Base-by-base conservation (phyloP, 1,139 yeast species). In the Yarrowia galli region DNA sequence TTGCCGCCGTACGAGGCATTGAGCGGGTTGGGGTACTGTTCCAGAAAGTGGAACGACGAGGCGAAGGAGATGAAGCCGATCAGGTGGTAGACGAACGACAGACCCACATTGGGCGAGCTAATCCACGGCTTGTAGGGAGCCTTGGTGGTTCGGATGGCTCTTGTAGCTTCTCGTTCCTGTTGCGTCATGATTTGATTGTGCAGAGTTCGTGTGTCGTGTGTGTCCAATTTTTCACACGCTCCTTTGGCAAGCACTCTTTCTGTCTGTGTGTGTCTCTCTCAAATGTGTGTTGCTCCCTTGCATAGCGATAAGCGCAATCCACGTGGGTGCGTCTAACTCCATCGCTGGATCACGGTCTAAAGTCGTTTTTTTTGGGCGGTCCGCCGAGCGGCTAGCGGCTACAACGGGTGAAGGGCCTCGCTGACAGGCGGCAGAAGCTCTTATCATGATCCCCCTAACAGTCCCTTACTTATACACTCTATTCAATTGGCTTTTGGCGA, bases 1-100 rank as follows among this genome's bases (percentile, higher is more conserved):
- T 76, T 77, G 18, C 76, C 73, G 20, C 78, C 77, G 63, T 70
- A 73, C 35, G 70, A 67, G 22, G 67, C 70, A 45, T 70, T 68
- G 48, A 70, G 56, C 42, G 66, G 66, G 56, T 61, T 61, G 56
- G 66, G 66, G 46, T 61, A 61, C 66, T 46, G 56, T 10, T 46
- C 66, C 25, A 61, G 66, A 23, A 61, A 61, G 40, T 46, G 25
- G 56, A 61, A 61, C 16, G 66, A 61, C 43, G 66, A 61, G 36
- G 56, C 66, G 16, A 61, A 61, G 25, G 66, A 61, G 13, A 35
- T 23, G 35, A 61, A 46, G 38, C 66, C 66, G 4, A 61, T 5
- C 7, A 40, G 45, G n/a, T 61, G 66, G 56, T 46, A 46, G 46
- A 46, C 18, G 13, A 61, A 36, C 8, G 66, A 61, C 54, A 61